Base-by-base conservation (phyloP, 768 basidiomycete genomes). In the Serendipita vermifera region DNA sequence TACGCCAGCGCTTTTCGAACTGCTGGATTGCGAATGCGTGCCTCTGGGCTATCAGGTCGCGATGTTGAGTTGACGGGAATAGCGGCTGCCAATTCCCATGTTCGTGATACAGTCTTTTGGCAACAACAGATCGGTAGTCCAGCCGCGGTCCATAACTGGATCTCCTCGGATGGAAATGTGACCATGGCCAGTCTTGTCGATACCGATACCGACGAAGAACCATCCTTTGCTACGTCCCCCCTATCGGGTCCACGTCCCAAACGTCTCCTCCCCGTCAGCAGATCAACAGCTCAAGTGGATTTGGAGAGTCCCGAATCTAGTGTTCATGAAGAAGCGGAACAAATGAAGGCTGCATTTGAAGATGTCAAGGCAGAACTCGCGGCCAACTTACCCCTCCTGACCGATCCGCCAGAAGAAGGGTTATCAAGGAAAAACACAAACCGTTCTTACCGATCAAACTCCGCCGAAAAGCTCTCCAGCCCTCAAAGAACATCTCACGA, bases 1-100 rank as follows among this genome's bases (percentile, higher is more conserved):
- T 98, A 96, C 65, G 91, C 91, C 2, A 85, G 89, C 58, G 75
- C 88, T 3, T 98, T 96, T 78, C 91, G 85, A 70, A 81, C 88
- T 1, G 76, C 82, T 14, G 85, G 85, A 7, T 73, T 97, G 33
- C 76, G 80, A 40, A 90, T 96, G 79, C 80, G 92, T 20, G 75
- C 86, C 0, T 69, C 77, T 11, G 79, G 77, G 15, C 80, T 90
- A 75, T 78, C 82, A 17, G 73, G 75, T 43, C 76, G 75, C 62
- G 85, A 83, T 62, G 78, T 87, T 29, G 78, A 85, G 59, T 74
- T 87, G 36, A 85, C 87, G 2, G 89, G 88, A 22, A 79, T 85
- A 9, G 90, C 89, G 24, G 89, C 90, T 20, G 89, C 90, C 15
- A 78, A 82, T 14, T 90, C 88, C 2, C 85, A 90, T 68, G 73